Percentiles rank a stretch among this genome's conserved stretches.
phyloP scores from a whole-genome alignment of 2,329 filamentous ascomycete genomes.

The Aspergillus terreus region DNA sequence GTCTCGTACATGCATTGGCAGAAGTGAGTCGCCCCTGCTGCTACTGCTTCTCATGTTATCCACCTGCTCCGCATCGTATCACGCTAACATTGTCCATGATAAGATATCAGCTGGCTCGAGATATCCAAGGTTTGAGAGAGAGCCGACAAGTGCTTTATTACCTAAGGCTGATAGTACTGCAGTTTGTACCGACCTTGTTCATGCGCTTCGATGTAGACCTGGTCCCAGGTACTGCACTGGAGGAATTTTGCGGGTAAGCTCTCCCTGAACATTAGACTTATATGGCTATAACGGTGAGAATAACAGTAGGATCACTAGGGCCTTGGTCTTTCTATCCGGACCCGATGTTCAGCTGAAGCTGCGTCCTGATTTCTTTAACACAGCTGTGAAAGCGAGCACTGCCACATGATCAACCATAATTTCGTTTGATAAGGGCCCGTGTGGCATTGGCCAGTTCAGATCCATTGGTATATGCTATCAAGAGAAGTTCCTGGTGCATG shows the following conservation, averaged over 20 bases:
- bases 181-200: background rate
- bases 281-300: background rate
- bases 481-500: constrained; percentile 60
- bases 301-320: background rate
- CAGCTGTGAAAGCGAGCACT: background rate
- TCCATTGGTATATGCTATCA: constrained; percentile 30
- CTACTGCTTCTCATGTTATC: background rate
- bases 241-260: background rate
- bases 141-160: background rate
- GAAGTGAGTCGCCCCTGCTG: background rate
- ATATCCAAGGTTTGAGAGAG: background rate
- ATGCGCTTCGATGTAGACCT: background rate
- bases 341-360: background rate
- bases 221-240: background rate
- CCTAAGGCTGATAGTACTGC: background rate
- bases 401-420: too few relatives aligned
- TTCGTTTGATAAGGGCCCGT: too few relatives aligned
- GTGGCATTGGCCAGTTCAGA: too few relatives aligned
- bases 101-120: background rate
- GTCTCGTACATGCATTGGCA: background rate
- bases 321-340: background rate
- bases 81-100: background rate
- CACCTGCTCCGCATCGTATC: background rate
- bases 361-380: background rate
- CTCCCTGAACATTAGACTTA: background rate